Evolutionary conservation across 768 basidiomycete genomes (phyloP).

Genomic region (Termitomyces bulborhizus): DNA sequence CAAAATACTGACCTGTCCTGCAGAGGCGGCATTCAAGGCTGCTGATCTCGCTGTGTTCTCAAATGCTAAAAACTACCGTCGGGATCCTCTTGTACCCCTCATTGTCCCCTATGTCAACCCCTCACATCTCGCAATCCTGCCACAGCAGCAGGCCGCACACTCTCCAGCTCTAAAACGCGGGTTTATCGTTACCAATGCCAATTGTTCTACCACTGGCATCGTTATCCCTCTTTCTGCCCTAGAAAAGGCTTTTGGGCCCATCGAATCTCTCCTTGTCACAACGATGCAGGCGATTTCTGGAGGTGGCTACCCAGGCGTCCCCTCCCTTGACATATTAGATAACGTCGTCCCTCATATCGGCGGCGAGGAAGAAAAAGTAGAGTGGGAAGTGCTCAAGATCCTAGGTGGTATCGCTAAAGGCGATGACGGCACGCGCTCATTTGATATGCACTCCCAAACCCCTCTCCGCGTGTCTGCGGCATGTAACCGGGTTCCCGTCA

Average conservation of each 20-base stretch:
- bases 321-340: slow-evolving; percentile 87
- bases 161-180: slow-evolving; percentile 68
- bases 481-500: slow-evolving; percentile 92
- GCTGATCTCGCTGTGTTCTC: slow-evolving; percentile 93
- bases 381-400: slow-evolving; percentile 98
- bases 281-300: slow-evolving; percentile 99
- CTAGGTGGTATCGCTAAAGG: slow-evolving; percentile 70
- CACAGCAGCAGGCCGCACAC: slow-evolving; percentile 71
- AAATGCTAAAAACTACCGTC: slow-evolving; percentile 93
- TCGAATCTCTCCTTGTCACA: slow-evolving; percentile 86
- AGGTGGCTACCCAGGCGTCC: slow-evolving; percentile 94
- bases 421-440: slow-evolving; percentile 50
- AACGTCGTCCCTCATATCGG: slow-evolving; percentile 93
- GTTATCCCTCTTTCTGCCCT: slow-evolving; percentile 89
- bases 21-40: slow-evolving; percentile 80
- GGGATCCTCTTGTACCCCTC: slow-evolving; percentile 90
- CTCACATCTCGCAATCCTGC: slow-evolving; percentile 75
- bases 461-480: slow-evolving; percentile 88
- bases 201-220: slow-evolving; percentile 93
- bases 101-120: slow-evolving; percentile 96
- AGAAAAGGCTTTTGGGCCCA: slow-evolving; percentile 88
- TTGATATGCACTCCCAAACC: slow-evolving; percentile 78
- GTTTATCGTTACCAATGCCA: slow-evolving; percentile 97
- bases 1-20: slow-evolving; percentile 1
- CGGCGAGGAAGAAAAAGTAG: slow-evolving; percentile 96